A percentile compares a stretch with the other conserved stretches of the same genome.
Conservation (phyloP, 129 eudicot species). For the Ambrosia trifida region DNA sequence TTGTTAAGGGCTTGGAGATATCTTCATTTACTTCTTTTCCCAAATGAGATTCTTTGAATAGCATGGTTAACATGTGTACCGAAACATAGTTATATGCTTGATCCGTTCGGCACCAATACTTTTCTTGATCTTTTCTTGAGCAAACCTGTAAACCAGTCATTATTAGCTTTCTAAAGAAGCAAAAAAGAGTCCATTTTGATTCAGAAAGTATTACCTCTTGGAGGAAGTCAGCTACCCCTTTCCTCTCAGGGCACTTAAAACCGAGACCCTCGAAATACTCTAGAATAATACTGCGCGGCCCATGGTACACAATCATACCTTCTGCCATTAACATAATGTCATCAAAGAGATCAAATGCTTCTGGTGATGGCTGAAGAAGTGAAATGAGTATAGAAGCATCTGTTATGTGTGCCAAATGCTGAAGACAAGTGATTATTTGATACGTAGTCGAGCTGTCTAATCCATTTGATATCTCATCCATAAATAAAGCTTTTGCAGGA, state of each 20-base stretch:
- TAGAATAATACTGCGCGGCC: constrained; percentile 51
- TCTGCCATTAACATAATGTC: constrained; percentile 83
- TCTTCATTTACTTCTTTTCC: constrained; percentile 46
- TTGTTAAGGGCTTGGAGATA: constrained; percentile 32
- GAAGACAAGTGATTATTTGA: constrained; percentile 76
- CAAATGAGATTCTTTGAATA: constrained; percentile 44
- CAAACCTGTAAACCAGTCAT: constrained; percentile 36
- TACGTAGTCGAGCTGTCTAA: constrained; percentile 90
- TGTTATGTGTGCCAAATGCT: constrained; percentile 70
- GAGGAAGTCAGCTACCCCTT: constrained; percentile 93
- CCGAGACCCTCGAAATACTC: constrained; percentile 72
- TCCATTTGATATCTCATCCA: constrained; percentile 95
- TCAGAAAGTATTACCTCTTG: constrained; percentile 63
- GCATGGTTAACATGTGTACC: constrained; percentile 33
- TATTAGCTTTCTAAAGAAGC: neutral
- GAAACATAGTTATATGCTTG: constrained; percentile 39
- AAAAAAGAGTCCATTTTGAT: neutral
- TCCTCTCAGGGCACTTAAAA: constrained; percentile 77
- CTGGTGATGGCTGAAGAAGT: constrained; percentile 97
- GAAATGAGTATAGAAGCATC: constrained; percentile 73
- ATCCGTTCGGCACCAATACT: constrained; percentile 46
- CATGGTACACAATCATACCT: constrained; percentile 82
- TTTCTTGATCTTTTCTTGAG: constrained; percentile 55
- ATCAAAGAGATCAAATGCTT: constrained; percentile 80
- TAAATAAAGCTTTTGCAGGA: constrained; percentile 71